Evolutionary conservation across 179 eudicot species (phyloP), one percentile per base, ranked within the genome.

Genomic region (Beta lomatogona): DNA sequence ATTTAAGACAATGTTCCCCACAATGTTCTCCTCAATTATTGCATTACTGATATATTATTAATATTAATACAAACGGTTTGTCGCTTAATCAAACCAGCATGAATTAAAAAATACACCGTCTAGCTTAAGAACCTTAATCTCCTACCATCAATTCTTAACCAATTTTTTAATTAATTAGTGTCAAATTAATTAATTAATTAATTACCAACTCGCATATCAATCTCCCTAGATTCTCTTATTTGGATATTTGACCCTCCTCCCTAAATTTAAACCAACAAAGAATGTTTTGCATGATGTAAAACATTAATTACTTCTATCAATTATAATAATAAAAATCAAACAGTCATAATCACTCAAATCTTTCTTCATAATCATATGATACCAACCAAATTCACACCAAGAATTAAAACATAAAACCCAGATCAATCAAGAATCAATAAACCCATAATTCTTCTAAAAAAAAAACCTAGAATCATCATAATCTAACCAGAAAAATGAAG

Each of bases 281-380:
- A 82, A 76, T 82, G 84, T 68, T 68, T 54, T 28, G 76, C 63
- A 69, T 53, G 31, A 14, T 45, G 48, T 44, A 31, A 31, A 36
- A 36, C 55, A 67, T 28, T 21, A 76, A 68, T 55, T 68, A 79
- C 10, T 6, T 1, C 15, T 6, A 4, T 45, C 9, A 61, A 9
- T 2, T 36, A 25, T 25, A 25, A 25, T 25, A 25, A 25, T 25
- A 25, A 64, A 9, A 63, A 63, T n/a, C 58, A 73, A 50, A n/a
- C 45, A 77, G 45, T 16, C 44, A 10, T 48, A 48, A n/a, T 71
- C 52, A 48, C 6, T 45, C 31, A 25, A 25, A 7, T 10, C 6
- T 67, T 13, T 9, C 28, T 60, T 21, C 36, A 25, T 22, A 66
- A 54, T 28, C 73, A 74, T 31, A 53, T 9, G 73, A 66, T 28